Conservation (phyloP, 805 yeast species). For the Wickerhamomyces kurtzmanii region DNA sequence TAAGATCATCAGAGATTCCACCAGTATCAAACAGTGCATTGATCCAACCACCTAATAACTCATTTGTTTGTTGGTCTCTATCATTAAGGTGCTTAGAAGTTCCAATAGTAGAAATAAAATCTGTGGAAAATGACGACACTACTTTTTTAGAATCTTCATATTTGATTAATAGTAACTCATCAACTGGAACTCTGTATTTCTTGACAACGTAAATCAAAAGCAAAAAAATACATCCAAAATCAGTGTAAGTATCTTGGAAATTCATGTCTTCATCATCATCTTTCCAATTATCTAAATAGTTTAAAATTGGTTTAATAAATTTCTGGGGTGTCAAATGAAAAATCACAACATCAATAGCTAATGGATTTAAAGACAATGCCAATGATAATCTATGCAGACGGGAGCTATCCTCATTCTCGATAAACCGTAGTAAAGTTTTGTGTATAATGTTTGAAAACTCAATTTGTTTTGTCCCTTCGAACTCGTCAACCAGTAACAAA, state of each 20-base stretch:
- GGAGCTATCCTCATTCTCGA: conserved; percentile 27
- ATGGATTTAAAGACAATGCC: conserved; percentile 33
- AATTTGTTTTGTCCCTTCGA: conserved; percentile 38
- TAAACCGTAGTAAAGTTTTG: conserved; percentile 23
- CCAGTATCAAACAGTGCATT: conserved; percentile 71
- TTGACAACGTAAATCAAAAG: conserved; percentile 30
- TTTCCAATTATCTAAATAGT: conserved; percentile 39
- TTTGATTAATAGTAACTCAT: conserved; percentile 15
- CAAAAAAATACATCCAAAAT: conserved; percentile 53
- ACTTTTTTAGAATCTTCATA: conserved; percentile 5
- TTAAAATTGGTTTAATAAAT: conserved; percentile 33
- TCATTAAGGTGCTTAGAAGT: conserved; percentile 15
- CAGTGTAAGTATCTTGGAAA: conserved; percentile 58
- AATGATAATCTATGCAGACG: conserved; percentile 42
- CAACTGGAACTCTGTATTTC: conserved; percentile 25
- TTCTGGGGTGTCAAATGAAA: conserved; percentile 33
- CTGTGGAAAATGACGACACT: conserved; percentile 24
- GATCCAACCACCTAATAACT: conserved; percentile 60
- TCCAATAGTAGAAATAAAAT: conserved; percentile 18
- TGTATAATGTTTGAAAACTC: conserved; percentile 28
- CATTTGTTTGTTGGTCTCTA: conserved; percentile 15
- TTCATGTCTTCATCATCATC: conserved; percentile 46
- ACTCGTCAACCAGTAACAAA: conserved; percentile 32
- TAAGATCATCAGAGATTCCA: conserved; percentile 78
- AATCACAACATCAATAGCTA: conserved; percentile 31